Conservation (phyloP, 1,139 yeast species). For the Pneumocystis oryctolagi region DNA sequence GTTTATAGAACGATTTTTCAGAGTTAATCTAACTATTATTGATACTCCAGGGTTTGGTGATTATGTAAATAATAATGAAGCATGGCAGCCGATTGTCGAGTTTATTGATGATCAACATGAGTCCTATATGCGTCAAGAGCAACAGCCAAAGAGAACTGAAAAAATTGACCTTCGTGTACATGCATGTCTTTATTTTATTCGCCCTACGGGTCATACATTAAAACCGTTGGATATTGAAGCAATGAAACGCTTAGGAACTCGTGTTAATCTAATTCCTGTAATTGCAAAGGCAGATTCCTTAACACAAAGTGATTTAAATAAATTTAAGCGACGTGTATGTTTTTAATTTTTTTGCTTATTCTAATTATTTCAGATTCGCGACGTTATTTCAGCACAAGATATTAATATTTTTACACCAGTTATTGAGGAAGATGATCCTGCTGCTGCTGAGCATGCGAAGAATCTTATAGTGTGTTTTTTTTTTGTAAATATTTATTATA, state of each 20-base stretch:
- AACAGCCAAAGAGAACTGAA: constrained; percentile 64
- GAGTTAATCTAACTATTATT: constrained; percentile 67
- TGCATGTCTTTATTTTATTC: constrained; percentile 84
- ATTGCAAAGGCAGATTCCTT: constrained; percentile 92
- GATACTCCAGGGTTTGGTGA: constrained; percentile 99
- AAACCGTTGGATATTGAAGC: constrained; percentile 91
- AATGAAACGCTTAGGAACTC: constrained; percentile 70
- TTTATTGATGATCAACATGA: constrained; percentile 96
- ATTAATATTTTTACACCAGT: constrained; percentile 86
- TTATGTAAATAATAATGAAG: constrained; percentile 78
- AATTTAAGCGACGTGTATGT: constrained; percentile 54
- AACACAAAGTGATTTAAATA: constrained; percentile 63
- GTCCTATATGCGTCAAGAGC: constrained; percentile 86
- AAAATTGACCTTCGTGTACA: constrained; percentile 70
- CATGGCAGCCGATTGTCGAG: constrained; percentile 89
- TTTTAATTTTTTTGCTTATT: no score
- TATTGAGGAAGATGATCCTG: constrained; percentile 19
- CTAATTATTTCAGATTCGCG: constrained; percentile 36
- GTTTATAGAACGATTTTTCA: constrained; percentile 30
- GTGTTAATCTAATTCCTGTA: constrained; percentile 88
- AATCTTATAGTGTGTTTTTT: constrained; percentile 9
- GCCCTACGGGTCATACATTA: constrained; percentile 91
- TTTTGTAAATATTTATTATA: background rate
- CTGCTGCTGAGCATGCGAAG: constrained; percentile 15
- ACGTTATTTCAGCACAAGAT: constrained; percentile 81